Percentiles rank a stretch among this genome's conserved stretches.
Conservation (phyloP, 2,329 filamentous ascomycete species). For the Neocatenulostroma microsporum region DNA sequence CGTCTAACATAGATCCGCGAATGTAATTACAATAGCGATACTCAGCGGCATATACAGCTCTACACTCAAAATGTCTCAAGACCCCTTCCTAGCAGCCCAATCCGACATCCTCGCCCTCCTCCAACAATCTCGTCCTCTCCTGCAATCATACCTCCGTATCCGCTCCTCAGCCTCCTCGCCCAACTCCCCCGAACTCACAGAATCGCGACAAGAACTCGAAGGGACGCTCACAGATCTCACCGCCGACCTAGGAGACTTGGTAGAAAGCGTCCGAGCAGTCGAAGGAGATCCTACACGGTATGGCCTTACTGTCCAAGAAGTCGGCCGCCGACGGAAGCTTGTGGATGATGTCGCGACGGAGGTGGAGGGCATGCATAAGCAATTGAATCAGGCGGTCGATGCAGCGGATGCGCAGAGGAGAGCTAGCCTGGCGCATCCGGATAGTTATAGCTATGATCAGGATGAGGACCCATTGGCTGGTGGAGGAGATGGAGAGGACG, state of each 20-base stretch:
- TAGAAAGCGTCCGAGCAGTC: conserved; percentile 77
- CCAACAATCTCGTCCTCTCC: conserved; percentile 71
- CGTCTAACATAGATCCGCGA: too few relatives aligned
- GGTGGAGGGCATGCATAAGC: conserved; percentile 79
- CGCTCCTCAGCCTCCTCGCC: conserved; percentile 69
- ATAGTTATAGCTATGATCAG: conserved; percentile 39
- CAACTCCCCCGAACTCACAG: conserved; percentile 60
- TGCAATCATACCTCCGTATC: conserved; percentile 92
- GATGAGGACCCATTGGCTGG: conserved; percentile 32
- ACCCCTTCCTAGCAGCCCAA: conserved; percentile 46
- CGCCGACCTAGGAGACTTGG: conserved; percentile 81
- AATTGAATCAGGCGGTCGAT: conserved; percentile 58
- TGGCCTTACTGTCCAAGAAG: conserved; percentile 75
- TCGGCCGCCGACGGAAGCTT: conserved; percentile 68
- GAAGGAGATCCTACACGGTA: conserved; percentile 82
- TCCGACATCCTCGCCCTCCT: conserved; percentile 78
- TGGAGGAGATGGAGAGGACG: conserved; percentile 32
- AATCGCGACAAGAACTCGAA: conserved; percentile 66
- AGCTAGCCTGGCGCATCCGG: conserved; percentile 53
- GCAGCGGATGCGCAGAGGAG: conserved; percentile 31
- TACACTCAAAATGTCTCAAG: conserved; percentile 28
- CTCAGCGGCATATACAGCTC: too few relatives aligned
- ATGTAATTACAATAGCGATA: too few relatives aligned
- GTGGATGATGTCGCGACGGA: conserved; percentile 86
- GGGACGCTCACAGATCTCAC: conserved; percentile 64